Evolutionary conservation across 2,329 filamentous ascomycete species (phyloP).

Genomic region (Alternaria consortialis): DNA sequence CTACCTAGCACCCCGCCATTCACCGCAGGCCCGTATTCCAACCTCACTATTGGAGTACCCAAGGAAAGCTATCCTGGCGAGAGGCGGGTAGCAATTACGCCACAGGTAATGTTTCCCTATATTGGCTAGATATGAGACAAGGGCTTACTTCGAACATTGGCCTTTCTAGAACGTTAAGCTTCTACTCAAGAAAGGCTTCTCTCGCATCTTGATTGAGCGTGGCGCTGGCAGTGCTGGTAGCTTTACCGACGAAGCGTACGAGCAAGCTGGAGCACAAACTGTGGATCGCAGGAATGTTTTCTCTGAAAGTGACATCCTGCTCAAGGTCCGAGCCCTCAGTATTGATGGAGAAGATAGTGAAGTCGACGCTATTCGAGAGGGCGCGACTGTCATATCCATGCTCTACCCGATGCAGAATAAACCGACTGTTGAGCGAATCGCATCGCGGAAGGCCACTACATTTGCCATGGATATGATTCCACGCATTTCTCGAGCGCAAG

Average conservation of each 20-base stretch:
- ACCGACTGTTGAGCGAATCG: conserved; percentile 75
- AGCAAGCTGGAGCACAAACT: conserved; percentile 78
- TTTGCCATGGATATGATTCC: conserved; percentile 96
- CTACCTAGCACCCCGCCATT: conserved; percentile 47
- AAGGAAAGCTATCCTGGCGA: conserved; percentile 81
- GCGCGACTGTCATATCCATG: conserved; percentile 81
- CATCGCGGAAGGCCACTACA: conserved; percentile 73
- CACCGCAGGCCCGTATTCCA: conserved; percentile 67
- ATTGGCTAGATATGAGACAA: neutral
- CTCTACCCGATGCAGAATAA: conserved; percentile 84
- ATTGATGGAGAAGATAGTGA: conserved; percentile 68
- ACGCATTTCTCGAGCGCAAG: conserved; percentile 85
- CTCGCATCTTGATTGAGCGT: conserved; percentile 77
- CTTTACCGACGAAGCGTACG: conserved; percentile 79
- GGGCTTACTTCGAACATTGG: neutral
- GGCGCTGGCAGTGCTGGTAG: conserved; percentile 81
- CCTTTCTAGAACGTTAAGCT: conserved; percentile 71
- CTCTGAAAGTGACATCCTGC: conserved; percentile 77
- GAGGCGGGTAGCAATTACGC: conserved; percentile 83
- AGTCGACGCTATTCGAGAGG: conserved; percentile 71
- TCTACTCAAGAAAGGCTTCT: conserved; percentile 85
- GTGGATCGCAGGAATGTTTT: conserved; percentile 76
- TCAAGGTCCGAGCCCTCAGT: conserved; percentile 83
- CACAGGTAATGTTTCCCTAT: conserved; percentile 56
- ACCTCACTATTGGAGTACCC: conserved; percentile 80